phyloP scores from a whole-genome alignment of 2,329 filamentous ascomycete genomes.

The Apiospora phragmitis region DNA sequence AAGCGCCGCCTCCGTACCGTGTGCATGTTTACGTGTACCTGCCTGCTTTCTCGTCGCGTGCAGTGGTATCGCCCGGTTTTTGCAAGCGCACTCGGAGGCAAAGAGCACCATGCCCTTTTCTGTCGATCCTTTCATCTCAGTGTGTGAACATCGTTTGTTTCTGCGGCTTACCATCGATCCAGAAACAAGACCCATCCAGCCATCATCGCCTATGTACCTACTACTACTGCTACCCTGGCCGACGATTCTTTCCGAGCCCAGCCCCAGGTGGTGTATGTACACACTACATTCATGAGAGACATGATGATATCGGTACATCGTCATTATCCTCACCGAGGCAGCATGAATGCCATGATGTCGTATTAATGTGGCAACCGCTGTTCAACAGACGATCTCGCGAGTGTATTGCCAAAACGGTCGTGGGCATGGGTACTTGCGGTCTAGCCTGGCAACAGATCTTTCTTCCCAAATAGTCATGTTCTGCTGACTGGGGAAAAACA shows the following conservation, averaged over 20 bases:
- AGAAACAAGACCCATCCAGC: slow-evolving; percentile 1
- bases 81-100: background rate
- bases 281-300: background rate
- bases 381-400: slow-evolving; percentile 3
- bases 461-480: background rate
- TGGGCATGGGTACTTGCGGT: background rate
- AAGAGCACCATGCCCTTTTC: background rate
- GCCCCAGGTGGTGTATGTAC: background rate
- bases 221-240: background rate
- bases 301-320: slow-evolving; percentile 2
- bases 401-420: background rate
- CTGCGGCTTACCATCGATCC: background rate
- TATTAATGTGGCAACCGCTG: background rate
- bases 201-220: background rate
- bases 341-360: background rate
- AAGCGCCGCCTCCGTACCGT: background rate
- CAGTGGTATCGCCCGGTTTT: background rate
- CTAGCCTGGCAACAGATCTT: background rate
- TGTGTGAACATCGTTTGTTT: background rate
- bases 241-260: background rate
- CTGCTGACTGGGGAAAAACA: background rate
- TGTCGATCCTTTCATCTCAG: background rate
- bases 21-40: background rate
- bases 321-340: background rate
- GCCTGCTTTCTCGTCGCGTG: background rate